Base-by-base conservation (phyloP, 1,284 basidiomycete species). In the Cerrena zonata region DNA sequence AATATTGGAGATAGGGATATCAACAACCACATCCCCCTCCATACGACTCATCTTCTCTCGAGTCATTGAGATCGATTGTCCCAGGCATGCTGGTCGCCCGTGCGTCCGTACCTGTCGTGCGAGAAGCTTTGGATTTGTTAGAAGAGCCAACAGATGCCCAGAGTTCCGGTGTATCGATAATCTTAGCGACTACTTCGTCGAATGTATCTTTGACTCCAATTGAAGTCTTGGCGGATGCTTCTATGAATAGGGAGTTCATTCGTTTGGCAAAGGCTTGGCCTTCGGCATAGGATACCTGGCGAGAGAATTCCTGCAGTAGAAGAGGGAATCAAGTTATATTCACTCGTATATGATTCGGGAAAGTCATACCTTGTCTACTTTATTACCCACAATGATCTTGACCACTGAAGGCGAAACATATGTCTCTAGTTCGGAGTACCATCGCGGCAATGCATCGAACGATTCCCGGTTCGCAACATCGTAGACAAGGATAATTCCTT, bases 341-440 rank as follows among this genome's bases (percentile, higher is more conserved):
- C 19, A 13, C 18, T 45, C 39, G 7, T 22, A 26, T 18, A 47
- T 24, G 37, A 19, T 23, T 22, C 18, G 39, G 13, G 10, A 10
- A 18, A 5, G 39, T 62, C 70, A 50, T 48, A 86, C 90, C 79
- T 94, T 94, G 74, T 98, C 95, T 3, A 95, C 77, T 70, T 98
- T 99, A 72, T 99, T 99, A 5, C 88, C 88, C 2, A 98, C 93
- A 24, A 99, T 79, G 61, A 98, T 92, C 78, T 94, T 92, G 46
- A 94, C 90, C n/a, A 96, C 91, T 5, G 86, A 84, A 21, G 77
- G 75, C 1, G 84, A 83, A 45, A 94, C 91, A 64, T 97, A 98
- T 22, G 91, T 95, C 63, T 96, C 92, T 10, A 99, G 83, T 66
- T 99, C 95, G 47, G 83, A 82, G 67, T 91, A 93, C 95, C 96